Percentiles rank a stretch among this genome's conserved stretches.
Conservation (phyloP, 2,329 filamentous ascomycete genomes). For the Trichoderma endophyticum region DNA sequence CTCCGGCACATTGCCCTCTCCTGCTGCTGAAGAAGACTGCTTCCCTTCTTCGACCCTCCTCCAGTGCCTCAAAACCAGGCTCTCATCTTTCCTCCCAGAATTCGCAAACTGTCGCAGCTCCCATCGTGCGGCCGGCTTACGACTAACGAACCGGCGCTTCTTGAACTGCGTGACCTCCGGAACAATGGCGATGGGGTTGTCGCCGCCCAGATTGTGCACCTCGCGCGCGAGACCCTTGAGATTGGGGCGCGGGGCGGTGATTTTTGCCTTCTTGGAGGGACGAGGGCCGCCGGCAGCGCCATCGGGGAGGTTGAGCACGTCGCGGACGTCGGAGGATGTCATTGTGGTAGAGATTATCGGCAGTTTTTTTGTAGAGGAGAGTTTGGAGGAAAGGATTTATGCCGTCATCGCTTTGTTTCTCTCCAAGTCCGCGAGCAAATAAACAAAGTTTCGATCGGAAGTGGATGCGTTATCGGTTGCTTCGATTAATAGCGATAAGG, state of each 20-base stretch:
- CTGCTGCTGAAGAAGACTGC: constrained; percentile 28
- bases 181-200: constrained; percentile 65
- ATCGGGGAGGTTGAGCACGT: constrained; percentile 79
- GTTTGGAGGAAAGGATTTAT: neutral
- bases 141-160: constrained; percentile 52
- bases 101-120: constrained; percentile 71
- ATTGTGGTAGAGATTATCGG: constrained; percentile 42
- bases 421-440: neutral
- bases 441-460: neutral
- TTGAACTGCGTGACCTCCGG: constrained; percentile 59
- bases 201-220: constrained; percentile 62
- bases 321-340: constrained; percentile 78
- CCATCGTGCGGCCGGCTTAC: constrained; percentile 61
- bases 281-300: constrained; percentile 46
- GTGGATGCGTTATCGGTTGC: neutral
- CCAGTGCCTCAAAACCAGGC: constrained; percentile 76
- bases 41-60: constrained; percentile 56
- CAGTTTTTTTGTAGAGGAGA: neutral
- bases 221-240: constrained; percentile 64
- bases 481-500: neutral
- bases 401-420: constrained; percentile 14
- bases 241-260: constrained; percentile 56
- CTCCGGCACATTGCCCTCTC: constrained; percentile 28
- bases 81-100: constrained; percentile 66
- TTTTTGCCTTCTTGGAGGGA: constrained; percentile 72